Evolutionary conservation across 768 basidiomycete genomes (phyloP).

Genomic region (Pisolithus orientalis): DNA sequence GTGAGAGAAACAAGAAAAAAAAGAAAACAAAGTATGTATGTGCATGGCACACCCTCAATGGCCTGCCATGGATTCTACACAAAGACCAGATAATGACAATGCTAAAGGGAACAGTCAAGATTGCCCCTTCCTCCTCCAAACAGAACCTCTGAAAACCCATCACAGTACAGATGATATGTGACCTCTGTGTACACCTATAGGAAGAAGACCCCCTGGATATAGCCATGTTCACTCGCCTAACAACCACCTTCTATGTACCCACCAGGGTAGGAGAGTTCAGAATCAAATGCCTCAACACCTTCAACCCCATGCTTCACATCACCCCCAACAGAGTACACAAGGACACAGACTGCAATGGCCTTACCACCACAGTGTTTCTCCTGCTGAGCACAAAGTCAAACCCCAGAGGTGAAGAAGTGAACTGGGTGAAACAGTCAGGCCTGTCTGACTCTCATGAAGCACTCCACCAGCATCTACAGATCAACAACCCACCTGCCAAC

Average conservation of each 20-base stretch:
- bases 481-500: background rate
- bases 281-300: background rate
- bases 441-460: constrained; percentile 18
- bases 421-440: constrained; percentile 26
- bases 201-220: background rate
- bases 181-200: background rate
- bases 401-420: constrained; percentile 26
- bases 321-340: background rate
- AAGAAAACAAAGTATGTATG: no score
- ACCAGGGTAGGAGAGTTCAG: background rate
- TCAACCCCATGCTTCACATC: background rate
- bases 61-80: no score
- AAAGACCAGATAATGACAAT: no score
- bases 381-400: constrained; percentile 26
- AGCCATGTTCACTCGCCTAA: no score
- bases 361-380: constrained; percentile 20
- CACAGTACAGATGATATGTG: no score
- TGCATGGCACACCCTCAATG: no score
- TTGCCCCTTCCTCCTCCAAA: no score
- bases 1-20: no score
- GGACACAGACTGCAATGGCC: background rate
- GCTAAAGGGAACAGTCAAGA: no score
- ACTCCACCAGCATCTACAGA: constrained; percentile 19
- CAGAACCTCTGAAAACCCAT: no score
- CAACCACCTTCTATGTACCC: no score